Percentiles rank a stretch among this genome's conserved stretches.
These are phyloP conservation scores for Pugionium dolabratum DNA, from an alignment of 345 rosid species.

Conservation along the genomic window DNA sequence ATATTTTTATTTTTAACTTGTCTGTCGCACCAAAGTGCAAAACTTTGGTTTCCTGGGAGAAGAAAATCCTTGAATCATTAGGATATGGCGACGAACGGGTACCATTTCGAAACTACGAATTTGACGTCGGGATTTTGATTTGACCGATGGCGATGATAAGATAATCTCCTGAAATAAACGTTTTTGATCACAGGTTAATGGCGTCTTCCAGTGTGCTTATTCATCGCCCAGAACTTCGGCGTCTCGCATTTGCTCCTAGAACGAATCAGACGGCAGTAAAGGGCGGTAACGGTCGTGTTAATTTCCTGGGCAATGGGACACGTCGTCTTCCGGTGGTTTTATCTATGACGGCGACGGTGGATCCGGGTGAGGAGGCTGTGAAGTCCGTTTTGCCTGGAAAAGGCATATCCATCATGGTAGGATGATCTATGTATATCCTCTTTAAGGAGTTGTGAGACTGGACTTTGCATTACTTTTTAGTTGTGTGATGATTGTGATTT, in stretches of 20 bases:
- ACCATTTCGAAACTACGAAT: background rate
- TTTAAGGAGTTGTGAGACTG: background rate
- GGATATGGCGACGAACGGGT: conserved; percentile 41
- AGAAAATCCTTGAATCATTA: background rate
- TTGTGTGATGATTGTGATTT: conserved; percentile 15
- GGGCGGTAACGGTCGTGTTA: conserved; percentile 18
- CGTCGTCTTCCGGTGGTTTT: conserved; percentile 31
- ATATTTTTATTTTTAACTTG: background rate
- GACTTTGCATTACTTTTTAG: background rate
- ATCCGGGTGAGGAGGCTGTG: conserved; percentile 28
- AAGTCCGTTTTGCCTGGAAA: conserved; percentile 37
- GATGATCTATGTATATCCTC: background rate
- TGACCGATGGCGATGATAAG: conserved; percentile 14
- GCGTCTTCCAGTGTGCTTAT: conserved; percentile 40
- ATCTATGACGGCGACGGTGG: conserved; percentile 43
- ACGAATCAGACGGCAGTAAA: conserved; percentile 17
- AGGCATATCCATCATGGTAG: conserved; percentile 53
- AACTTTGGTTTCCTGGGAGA: conserved; percentile 11
- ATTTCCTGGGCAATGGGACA: conserved; percentile 15
- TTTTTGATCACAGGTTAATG: conserved; percentile 35
- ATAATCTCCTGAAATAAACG: background rate
- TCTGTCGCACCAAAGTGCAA: conserved; percentile 5
- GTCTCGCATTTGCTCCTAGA: conserved; percentile 36
- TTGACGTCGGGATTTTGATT: background rate
- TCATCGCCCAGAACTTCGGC: conserved; percentile 1